Base-by-base conservation (phyloP, 1,284 basidiomycete species). In the Leccinum angustisporum region DNA sequence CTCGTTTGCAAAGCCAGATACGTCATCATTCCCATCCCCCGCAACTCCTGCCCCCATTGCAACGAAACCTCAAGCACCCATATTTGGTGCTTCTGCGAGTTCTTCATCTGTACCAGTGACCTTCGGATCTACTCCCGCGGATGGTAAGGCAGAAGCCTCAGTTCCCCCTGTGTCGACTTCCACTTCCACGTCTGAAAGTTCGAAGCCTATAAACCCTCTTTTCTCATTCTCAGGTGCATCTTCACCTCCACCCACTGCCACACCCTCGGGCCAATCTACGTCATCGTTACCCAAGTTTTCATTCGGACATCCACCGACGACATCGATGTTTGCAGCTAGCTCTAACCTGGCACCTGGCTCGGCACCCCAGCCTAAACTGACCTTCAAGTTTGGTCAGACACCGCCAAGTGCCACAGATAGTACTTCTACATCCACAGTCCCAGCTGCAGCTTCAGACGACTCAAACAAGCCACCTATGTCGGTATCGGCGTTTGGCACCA, bases 211-310 rank as follows among this genome's bases (percentile, higher is more conserved):
- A 3, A 13, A 46, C 2, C 58, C 68, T 5, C 34, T 61, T 61
- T 74, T 66, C 63, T 68, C 60, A 16, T 75, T 65, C 68, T 54
- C 63, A 4, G 40, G 56, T 30, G n/a, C 60, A 61, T 21, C 71
- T 18, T 54, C 67, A 31, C 52, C 67, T 2, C 33, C 53, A 33
- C 18, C 68, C 16, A 51, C 59, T 48, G 18, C 55, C 14, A 48
- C 60, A 33, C 54, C 27, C n/a, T 38, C 62, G 11, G 30, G 58
- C 30, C 25, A 61, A 13, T 56, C 62, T 27, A 25, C 60, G 21
- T 31, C 62, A 30, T 43, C 63, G 13, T 48, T 21, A 43, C 64
- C 70, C n/a, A 73, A 67, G 48, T 74, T 73, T 57, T 62, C 73
- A 27, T 74, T 78, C 30, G 66, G 66, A 25, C 67, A 68, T 25